phyloP scores from a whole-genome alignment of 2,329 filamentous ascomycete genomes.

The Elsinoe perseae region DNA sequence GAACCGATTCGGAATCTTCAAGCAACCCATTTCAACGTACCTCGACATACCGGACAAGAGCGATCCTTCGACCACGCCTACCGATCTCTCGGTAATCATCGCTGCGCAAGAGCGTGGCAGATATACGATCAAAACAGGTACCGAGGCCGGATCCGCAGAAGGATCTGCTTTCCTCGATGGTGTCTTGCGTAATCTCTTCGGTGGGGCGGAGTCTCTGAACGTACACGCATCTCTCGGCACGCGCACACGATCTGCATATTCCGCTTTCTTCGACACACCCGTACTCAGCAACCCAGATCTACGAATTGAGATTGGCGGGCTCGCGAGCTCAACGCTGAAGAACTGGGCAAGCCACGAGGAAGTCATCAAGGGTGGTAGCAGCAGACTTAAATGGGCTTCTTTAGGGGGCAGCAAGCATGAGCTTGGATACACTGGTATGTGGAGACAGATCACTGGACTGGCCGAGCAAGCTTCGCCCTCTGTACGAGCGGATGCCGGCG shows the following conservation, averaged over 20 bases:
- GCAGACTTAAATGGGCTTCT: conserved; percentile 69
- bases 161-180: conserved; percentile 87
- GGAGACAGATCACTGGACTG: conserved; percentile 82
- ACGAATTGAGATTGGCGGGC: conserved; percentile 67
- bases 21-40: conserved; percentile 72
- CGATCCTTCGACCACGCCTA: conserved; percentile 61
- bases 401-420: conserved; percentile 58
- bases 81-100: conserved; percentile 74
- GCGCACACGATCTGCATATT: conserved; percentile 84
- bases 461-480: conserved; percentile 68
- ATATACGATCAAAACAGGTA: conserved; percentile 86
- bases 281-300: conserved; percentile 77
- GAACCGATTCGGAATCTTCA: conserved; percentile 77
- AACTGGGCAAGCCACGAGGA: conserved; percentile 93
- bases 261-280: conserved; percentile 74
- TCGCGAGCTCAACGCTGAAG: conserved; percentile 80
- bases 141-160: conserved; percentile 87
- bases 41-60: conserved; percentile 66
- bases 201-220: conserved; percentile 82
- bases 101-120: conserved; percentile 71
- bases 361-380: conserved; percentile 66
- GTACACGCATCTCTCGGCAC: conserved; percentile 84
- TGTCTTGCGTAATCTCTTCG: conserved; percentile 84
- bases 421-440: conserved; percentile 69
- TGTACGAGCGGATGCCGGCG: conserved; percentile 76